Evolutionary conservation across 2,329 filamentous ascomycete species (phyloP).

Genomic region (Hypoxylon sp.): DNA sequence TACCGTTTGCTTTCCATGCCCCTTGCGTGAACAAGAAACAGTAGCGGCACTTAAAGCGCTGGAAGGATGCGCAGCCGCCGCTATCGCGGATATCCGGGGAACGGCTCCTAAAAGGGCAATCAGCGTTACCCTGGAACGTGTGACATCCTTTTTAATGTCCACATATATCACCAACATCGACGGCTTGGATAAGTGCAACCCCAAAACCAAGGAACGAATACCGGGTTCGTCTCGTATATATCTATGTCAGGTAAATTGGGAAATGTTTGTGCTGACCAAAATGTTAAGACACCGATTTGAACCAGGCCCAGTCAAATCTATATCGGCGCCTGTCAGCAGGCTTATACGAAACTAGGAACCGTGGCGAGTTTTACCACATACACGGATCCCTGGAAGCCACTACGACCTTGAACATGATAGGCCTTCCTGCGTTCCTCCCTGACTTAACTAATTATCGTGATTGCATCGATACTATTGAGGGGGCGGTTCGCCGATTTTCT

Average conservation of each 20-base stretch:
- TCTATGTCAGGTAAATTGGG: conserved; percentile 53
- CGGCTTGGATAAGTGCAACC: conserved; percentile 64
- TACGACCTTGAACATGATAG: conserved; percentile 78
- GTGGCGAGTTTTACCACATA: conserved; percentile 80
- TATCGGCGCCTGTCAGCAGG: conserved; percentile 82
- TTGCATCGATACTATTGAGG: conserved; percentile 72
- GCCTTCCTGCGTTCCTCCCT: conserved; percentile 72
- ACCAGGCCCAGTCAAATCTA: conserved; percentile 77
- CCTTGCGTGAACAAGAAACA: conserved; percentile 60
- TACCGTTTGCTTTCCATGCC: conserved; percentile 57
- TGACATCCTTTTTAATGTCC: conserved; percentile 70
- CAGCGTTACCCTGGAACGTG: conserved; percentile 66
- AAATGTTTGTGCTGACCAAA: conserved; percentile 20
- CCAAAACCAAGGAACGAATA: conserved; percentile 61
- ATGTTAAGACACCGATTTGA: conserved; percentile 76
- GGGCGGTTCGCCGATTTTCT: conserved; percentile 69
- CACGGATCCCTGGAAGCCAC: conserved; percentile 81
- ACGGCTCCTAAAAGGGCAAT: conserved; percentile 61
- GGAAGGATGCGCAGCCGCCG: conserved; percentile 72
- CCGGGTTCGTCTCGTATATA: conserved; percentile 54
- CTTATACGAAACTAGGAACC: conserved; percentile 76
- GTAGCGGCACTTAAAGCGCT: conserved; percentile 68
- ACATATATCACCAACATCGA: conserved; percentile 70
- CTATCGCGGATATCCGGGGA: conserved; percentile 69
- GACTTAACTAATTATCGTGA: conserved; percentile 72